A percentile compares a stretch with the other conserved stretches of the same genome.
phyloP scores from a whole-genome alignment of 768 basidiomycete genomes.

The Mycena filopes region DNA sequence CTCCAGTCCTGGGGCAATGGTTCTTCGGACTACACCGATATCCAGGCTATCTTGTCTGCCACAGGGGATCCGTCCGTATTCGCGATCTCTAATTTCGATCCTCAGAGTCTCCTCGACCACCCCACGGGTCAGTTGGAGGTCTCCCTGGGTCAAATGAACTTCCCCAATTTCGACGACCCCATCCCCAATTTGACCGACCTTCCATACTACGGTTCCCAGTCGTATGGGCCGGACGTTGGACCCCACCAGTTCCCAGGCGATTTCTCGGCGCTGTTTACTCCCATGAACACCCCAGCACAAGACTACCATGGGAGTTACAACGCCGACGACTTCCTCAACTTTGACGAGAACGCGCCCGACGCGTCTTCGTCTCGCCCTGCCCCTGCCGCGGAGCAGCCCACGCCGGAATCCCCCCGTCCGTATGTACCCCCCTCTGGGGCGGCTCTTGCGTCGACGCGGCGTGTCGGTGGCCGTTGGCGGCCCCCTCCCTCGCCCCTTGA shows the following conservation, averaged over 20 bases:
- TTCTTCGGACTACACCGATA: conserved; percentile 33
- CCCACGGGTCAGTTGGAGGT: conserved; percentile 53
- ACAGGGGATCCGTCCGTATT: conserved; percentile 49
- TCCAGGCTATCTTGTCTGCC: conserved; percentile 44
- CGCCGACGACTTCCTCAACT: conserved; percentile 52
- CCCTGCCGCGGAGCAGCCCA: conserved; percentile 28
- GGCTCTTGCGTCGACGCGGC: conserved; percentile 56
- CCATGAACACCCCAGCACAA: conserved; percentile 31
- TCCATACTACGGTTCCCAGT: conserved; percentile 21
- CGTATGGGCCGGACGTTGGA: conserved; percentile 22
- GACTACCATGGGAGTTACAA: conserved; percentile 37
- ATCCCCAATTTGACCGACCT: conserved; percentile 40
- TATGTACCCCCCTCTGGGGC: conserved; percentile 71
- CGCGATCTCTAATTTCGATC: conserved; percentile 46
- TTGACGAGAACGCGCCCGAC: conserved; percentile 36
- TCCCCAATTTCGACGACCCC: conserved; percentile 28
- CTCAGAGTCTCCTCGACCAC: conserved; percentile 41
- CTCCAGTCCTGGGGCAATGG: conserved; percentile 22
- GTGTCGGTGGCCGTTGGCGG: conserved; percentile 64
- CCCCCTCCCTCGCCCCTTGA: conserved; percentile 41
- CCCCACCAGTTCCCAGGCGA: conserved; percentile 29
- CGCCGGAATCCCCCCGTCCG: conserved; percentile 30
- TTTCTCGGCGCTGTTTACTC: conserved; percentile 36
- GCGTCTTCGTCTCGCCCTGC: conserved; percentile 19
- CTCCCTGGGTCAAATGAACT: conserved; percentile 40